Base-by-base conservation (phyloP, 805 yeast species). In the Hanseniaspora valbyensis region DNA sequence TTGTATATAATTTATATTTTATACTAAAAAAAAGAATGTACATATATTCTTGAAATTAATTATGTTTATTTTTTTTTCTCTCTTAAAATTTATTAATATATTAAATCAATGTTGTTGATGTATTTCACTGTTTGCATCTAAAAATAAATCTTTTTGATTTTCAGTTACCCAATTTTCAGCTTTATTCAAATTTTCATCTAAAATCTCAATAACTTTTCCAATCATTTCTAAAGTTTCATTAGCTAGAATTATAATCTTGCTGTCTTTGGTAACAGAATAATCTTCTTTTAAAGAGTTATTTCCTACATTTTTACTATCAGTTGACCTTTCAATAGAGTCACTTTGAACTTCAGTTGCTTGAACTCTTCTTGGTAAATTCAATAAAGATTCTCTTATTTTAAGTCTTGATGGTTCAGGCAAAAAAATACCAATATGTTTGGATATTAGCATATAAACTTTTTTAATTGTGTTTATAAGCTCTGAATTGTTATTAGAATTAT, bases 181-280 rank as follows among this genome's bases (percentile, higher is more conserved):
- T 56, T 81, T 80, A 43, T 77, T 81, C 49, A 90, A 69, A 45
- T 88, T 88, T 42, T 84, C 89, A 61, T 84, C 90, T 57, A 94
- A 87, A 6, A 89, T 89, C 45, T 74, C 74, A 56, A 88, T 87
- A 18, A 90, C 81, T 52, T 83, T 83, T 37, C 81, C 74, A 33
- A 90, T 81, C 87, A 89, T 84, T 39, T 83, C 92, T 43, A 90
- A 68, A 0, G 95, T 81, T 64, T 92, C 98, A 56, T 83, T 82
- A 0, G 97, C 96, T 54, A 90, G 70, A 4, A 83, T 74, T 24
- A 92, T 67, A 1, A 87, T 84, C 55, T 81, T 78, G 21, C 84
- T 86, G 61, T 86, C 83, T 9, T 76, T 67, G 55, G 71, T 69
- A 30, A 68, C 26, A 22, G 54, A 49, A 19, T 53, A 49, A 8